Evolutionary conservation across 352 stramenopile species (phyloP), one percentile per base, ranked within the genome.

Genomic region (Pythium angustatum): DNA sequence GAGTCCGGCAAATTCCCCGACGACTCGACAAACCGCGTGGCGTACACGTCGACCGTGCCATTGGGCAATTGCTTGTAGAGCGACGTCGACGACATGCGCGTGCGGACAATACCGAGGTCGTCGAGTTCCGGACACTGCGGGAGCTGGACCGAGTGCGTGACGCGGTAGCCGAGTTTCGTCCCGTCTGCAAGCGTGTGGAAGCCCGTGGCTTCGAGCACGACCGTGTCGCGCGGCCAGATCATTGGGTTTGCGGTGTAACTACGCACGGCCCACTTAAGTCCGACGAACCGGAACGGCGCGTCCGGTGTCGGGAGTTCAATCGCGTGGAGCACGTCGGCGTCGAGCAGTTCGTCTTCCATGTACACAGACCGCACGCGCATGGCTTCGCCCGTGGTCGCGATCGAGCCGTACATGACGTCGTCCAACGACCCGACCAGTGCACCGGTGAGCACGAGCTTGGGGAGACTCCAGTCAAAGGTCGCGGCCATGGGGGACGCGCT

Each of bases 391-490:
- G 83, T 73, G 27, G 71, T 69, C 10, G 79, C 77, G 15, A 77
- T 40, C 28, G 81, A 54, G 15, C 81, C 79, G 59, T 83, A 86
- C 71, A 87, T 82, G 47, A 86, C 74, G 61, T 90, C 79, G 62
- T 87, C 79, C 10, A 90, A 72, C 38, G 77, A 76, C 3, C 79
- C 79, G 33, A 72, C 55, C 31, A 88, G 66, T 47, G 76, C 65
- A 24, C 77, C 81, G 21, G 78, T 72, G 22, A 81, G 65, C 27
- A 90, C 64, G 54, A 90, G 61, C 66, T 75, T 77, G 33, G 78
- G 73, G 21, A 73, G 49, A 47, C 75, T 69, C 76, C 77, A 87
- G 47, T 66, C 58, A 24, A 54, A 58, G 12, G 51, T 30, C 15
- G 53, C 26, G 30, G 26, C 27, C 27, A 28, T 17, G 11, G 27